Percentiles rank a stretch among this genome's conserved stretches.
phyloP scores from a whole-genome alignment of 1,139 yeast genomes.

The Hansenula sp. region DNA sequence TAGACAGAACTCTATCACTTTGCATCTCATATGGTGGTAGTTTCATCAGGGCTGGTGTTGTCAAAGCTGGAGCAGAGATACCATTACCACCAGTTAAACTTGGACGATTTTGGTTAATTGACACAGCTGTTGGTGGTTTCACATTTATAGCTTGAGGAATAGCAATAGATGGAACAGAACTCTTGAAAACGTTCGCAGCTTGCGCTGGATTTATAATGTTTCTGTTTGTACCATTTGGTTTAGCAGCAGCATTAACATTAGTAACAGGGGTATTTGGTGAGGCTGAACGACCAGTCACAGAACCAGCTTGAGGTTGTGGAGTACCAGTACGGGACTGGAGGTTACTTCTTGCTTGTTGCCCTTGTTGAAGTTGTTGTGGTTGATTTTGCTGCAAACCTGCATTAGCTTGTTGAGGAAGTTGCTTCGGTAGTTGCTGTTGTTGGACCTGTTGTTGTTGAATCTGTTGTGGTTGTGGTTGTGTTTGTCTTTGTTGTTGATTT shows the following conservation, averaged over 20 bases:
- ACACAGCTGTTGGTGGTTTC: conserved; percentile 57
- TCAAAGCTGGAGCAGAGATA: conserved; percentile 56
- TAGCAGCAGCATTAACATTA: conserved; percentile 38
- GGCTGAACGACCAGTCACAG: conserved; percentile 22
- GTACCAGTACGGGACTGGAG: conserved; percentile 16
- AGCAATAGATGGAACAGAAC: conserved; percentile 68
- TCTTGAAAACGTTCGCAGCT: conserved; percentile 50
- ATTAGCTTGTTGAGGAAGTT: not conserved
- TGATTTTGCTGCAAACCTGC: not conserved
- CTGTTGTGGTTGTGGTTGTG: conserved; percentile 11
- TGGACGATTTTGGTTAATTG: conserved; percentile 66
- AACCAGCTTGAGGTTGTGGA: conserved; percentile 20
- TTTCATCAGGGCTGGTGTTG: conserved; percentile 71
- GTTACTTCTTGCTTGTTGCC: conserved; percentile 14
- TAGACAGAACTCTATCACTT: conserved; percentile 80
- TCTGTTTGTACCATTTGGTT: conserved; percentile 21
- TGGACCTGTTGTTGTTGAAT: not conserved
- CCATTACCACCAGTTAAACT: conserved; percentile 86
- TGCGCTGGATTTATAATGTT: conserved; percentile 22
- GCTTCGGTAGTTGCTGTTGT: conserved; percentile 10
- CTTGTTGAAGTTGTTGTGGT: conserved; percentile 17
- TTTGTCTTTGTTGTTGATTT: conserved; percentile 4
- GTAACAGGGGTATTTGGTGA: conserved; percentile 28
- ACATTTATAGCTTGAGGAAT: conserved; percentile 67
- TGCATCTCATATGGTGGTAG: conserved; percentile 82